These are phyloP conservation scores for Trametes cubensis DNA, from an alignment of 768 basidiomycete genomes.

Conservation along the genomic window DNA sequence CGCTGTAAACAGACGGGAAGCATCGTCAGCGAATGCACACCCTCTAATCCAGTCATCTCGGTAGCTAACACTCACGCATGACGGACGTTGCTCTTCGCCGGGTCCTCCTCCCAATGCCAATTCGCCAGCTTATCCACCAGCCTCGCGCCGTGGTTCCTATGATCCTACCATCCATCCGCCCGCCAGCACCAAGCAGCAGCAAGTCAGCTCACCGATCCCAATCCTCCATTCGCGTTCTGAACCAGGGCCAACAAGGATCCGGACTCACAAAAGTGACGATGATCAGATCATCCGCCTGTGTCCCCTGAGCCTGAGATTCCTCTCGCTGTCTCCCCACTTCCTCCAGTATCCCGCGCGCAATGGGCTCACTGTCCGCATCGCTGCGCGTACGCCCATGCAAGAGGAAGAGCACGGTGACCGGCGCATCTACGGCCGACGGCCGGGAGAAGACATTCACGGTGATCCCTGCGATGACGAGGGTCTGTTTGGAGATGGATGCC, in stretches of 20 bases:
- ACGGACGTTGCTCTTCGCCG: conserved; percentile 39
- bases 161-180: conserved; percentile 39
- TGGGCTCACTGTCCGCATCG: conserved; percentile 35
- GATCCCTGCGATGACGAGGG: conserved; percentile 32
- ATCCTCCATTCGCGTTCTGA: no score
- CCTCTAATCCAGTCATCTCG: no score
- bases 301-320: conserved; percentile 12
- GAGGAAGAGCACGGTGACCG: conserved; percentile 43
- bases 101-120: conserved; percentile 37
- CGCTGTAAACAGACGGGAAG: conserved; percentile 28
- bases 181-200: background rate
- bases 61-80: conserved; percentile 42
- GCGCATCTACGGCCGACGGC: background rate
- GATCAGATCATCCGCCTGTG: conserved; percentile 41
- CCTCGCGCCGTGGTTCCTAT: conserved; percentile 53
- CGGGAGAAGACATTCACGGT: conserved; percentile 31
- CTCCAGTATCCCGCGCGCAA: conserved; percentile 40
- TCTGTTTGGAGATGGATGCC: conserved; percentile 22
- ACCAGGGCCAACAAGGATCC: conserved; percentile 16
- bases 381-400: conserved; percentile 48
- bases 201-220: no score
- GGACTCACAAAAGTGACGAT: conserved; percentile 49
- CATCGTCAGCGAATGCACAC: no score
- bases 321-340: conserved; percentile 39
- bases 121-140: conserved; percentile 42